These are phyloP conservation scores for Hibiscus syriacus DNA, from an alignment of 345 rosid species.

Conservation along the genomic window DNA sequence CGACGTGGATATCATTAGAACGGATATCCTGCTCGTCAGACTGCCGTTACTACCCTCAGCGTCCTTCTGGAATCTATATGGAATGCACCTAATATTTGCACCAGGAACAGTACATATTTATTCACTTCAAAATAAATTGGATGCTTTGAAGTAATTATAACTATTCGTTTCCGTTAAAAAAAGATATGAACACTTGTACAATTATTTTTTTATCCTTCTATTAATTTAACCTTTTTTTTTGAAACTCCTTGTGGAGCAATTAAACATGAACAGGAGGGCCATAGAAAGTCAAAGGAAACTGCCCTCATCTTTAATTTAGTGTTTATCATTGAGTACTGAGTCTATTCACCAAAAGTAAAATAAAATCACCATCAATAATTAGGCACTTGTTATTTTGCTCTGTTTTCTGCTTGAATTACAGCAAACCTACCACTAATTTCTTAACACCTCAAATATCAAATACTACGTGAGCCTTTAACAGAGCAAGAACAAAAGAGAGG, in stretches of 20 bases:
- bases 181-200: no score
- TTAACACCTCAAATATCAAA: background rate
- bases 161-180: no score
- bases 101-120: background rate
- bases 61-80: conserved; percentile 24
- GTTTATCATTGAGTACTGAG: background rate
- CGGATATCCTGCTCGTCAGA: conserved; percentile 18
- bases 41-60: conserved; percentile 8
- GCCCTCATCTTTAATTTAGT: background rate
- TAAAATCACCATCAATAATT: background rate
- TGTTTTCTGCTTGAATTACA: background rate
- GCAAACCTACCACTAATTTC: no score
- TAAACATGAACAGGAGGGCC: background rate
- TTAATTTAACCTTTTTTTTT: background rate
- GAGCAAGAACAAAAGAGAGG: background rate
- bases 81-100: conserved; percentile 33
- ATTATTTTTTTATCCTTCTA: no score
- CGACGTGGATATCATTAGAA: conserved; percentile 50
- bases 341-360: background rate
- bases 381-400: background rate
- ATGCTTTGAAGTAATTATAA: no score
- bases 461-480: background rate
- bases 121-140: background rate
- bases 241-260: background rate
- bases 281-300: conserved; percentile 2